Base-by-base conservation (phyloP, 768 basidiomycete species). In the Leccinum subgranulosum region DNA sequence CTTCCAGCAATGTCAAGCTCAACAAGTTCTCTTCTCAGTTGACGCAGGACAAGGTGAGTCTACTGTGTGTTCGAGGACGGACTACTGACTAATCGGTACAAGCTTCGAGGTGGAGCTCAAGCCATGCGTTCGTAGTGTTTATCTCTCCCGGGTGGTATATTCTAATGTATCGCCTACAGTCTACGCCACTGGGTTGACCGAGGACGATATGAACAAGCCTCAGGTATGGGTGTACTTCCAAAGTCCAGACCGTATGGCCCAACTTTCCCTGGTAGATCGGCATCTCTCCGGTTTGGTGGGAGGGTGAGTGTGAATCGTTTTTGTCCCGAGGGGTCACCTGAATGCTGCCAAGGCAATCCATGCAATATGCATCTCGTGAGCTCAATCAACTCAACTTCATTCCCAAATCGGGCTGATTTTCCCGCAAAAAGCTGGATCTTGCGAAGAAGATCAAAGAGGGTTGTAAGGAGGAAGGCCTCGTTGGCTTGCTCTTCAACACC, bases 231-330 rank as follows among this genome's bases (percentile, higher is more conserved):
- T 52, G 29, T 49, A 4, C 49, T 36, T 9, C 8, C 8, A 19
- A 39, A 57, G 51, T 47, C 27, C 33, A 33, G 19, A 41, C 49
- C 21, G 14, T 27, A 33, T 57, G 58, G 21, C 53, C 57, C 61
- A 28, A 63, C 33, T 47, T 56, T 34, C 23, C 61, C 21, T 67
- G 48, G 9, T 43, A 92, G 88, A 87, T 94, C 66, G 92, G 92
- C 48, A 92, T 94, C 66, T 89, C 89, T 29, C 86, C 90, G 3
- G 81, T 93, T 53, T 94, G 92, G 92, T 94, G 91, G 90, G 92
- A 94, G 81, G 91, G 91, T 87, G 62, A 59, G 62, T 53, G 10
- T 39, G 15, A 15, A 28, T 25, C 43, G 10, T 47, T 48, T 34
- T 34, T 34, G 17, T 41, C 39, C 1, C 23, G 49, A 49, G 21